Conservation (phyloP, 1,284 basidiomycete species). For the Mycosarcoma maydis region DNA sequence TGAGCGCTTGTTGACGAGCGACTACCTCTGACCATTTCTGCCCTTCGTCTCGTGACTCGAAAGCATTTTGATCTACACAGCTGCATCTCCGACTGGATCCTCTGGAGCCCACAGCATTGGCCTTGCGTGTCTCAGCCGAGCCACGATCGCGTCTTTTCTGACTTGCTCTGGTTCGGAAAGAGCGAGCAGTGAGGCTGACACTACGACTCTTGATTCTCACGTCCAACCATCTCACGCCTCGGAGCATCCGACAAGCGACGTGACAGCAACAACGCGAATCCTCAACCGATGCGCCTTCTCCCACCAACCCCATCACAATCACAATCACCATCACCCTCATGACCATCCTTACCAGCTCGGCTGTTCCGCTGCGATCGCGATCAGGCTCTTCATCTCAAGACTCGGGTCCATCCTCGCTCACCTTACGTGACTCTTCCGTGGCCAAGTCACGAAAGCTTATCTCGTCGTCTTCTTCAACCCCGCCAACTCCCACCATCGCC, state of each 20-base stretch:
- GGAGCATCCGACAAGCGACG: neutral
- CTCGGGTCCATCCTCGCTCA: constrained; percentile 23
- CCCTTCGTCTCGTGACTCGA: no score
- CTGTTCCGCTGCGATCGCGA: neutral
- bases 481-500: neutral
- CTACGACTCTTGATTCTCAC: no score
- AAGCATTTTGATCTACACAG: no score
- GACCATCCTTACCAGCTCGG: constrained; percentile 8
- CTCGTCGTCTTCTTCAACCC: neutral
- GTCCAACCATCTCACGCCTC: no score
- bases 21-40: no score
- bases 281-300: constrained; percentile 1
- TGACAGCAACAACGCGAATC: neutral
- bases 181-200: no score
- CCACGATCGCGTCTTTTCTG: no score
- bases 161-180: no score
- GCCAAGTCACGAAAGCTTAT: constrained; percentile 16
- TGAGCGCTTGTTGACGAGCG: no score
- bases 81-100: no score
- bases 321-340: constrained; percentile 4
- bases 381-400: constrained; percentile 11
- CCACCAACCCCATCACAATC: neutral
- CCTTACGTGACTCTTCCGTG: constrained; percentile 30
- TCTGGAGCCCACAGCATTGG: no score
- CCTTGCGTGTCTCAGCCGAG: no score